phyloP scores from a whole-genome alignment of 176 grass and related monocot genomes.

The Oryza meridionalis region DNA sequence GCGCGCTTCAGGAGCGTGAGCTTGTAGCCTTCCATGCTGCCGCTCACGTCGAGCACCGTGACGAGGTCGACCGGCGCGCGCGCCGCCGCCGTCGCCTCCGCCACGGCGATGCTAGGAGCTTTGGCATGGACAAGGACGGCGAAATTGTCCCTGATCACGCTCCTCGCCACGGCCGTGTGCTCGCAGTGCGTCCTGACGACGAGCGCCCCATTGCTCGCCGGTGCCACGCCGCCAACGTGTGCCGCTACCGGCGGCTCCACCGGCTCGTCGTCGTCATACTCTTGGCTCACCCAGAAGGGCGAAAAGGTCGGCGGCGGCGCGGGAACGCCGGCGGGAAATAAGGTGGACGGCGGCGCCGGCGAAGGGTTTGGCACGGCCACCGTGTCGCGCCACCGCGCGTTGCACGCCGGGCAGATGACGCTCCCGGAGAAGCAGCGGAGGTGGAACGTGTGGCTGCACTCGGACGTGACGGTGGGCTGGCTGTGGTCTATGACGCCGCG shows the following conservation, averaged over 20 bases:
- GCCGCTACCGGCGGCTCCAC: background rate
- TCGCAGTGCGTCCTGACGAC: conserved; percentile 40
- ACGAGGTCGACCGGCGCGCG: conserved; percentile 51
- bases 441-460: no score
- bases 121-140: conserved; percentile 38
- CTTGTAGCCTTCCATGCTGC: conserved; percentile 44
- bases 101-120: conserved; percentile 20
- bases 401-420: no score
- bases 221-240: background rate
- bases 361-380: no score
- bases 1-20: background rate
- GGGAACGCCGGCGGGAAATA: no score
- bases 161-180: conserved; percentile 27
- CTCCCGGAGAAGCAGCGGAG: no score
- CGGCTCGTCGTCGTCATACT: conserved; percentile 20
- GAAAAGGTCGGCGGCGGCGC: no score
- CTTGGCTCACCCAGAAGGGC: no score
- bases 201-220: background rate
- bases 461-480: no score
- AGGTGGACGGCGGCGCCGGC: no score
- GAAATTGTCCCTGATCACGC: conserved; percentile 32
- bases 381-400: no score
- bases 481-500: no score
- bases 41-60: conserved; percentile 59
- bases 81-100: background rate